Conservation (phyloP, 2,329 filamentous ascomycete species). For the Epichloe sp. region DNA sequence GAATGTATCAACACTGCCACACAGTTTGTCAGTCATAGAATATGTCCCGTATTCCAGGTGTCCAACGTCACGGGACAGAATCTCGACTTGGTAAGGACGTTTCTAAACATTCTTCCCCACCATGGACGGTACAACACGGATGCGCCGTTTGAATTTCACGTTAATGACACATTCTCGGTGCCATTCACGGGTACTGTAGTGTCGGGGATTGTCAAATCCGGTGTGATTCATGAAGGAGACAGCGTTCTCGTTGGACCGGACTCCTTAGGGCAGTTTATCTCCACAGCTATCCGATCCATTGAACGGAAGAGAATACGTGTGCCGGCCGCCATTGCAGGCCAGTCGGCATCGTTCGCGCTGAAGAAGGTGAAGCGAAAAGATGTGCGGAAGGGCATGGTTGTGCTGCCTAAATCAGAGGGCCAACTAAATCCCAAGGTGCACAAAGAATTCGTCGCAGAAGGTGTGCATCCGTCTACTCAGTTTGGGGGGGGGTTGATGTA, state of each 20-base stretch:
- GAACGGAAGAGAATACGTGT: constrained; percentile 88
- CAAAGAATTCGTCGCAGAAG: constrained; percentile 66
- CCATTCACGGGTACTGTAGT: constrained; percentile 95
- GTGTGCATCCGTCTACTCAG: constrained; percentile 24
- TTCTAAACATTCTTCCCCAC: constrained; percentile 89
- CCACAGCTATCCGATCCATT: constrained; percentile 80
- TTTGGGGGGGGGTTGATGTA: background rate
- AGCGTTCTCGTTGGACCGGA: constrained; percentile 81
- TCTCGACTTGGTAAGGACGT: constrained; percentile 78
- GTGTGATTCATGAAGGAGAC: constrained; percentile 84
- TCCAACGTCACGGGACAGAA: constrained; percentile 94
- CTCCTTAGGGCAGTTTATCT: constrained; percentile 75
- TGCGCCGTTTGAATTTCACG: constrained; percentile 82
- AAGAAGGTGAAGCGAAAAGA: constrained; percentile 82
- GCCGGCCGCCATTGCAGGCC: constrained; percentile 76
- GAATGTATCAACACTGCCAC: constrained; percentile 91
- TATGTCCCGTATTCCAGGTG: constrained; percentile 95
- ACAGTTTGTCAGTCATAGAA: constrained; percentile 88
- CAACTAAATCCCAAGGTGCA: constrained; percentile 58
- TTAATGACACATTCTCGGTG: constrained; percentile 97
- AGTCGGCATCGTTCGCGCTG: constrained; percentile 84
- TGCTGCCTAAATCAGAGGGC: constrained; percentile 69
- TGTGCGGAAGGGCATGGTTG: constrained; percentile 95
- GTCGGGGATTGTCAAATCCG: constrained; percentile 79
- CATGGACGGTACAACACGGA: constrained; percentile 84